Conservation (phyloP, 2,329 filamentous ascomycete genomes). For the Colletotrichum noveboracense region DNA sequence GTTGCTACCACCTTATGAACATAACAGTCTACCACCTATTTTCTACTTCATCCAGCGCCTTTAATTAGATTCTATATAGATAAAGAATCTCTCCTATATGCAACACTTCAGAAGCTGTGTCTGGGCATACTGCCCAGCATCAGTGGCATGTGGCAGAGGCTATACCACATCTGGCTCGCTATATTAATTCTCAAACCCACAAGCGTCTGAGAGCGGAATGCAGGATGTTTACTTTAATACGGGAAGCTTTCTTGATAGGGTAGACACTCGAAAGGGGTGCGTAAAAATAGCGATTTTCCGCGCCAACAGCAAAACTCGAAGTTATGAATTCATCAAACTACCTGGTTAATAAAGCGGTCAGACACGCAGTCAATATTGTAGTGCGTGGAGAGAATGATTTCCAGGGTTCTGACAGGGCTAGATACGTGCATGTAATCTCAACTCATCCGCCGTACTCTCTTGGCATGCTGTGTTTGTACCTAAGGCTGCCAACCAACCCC, state of each 20-base stretch:
- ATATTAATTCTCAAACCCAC: background rate
- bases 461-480: no score
- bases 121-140: background rate
- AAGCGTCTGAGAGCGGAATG: background rate
- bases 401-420: no score
- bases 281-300: no score
- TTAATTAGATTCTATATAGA: background rate
- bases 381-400: no score
- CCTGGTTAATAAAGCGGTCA: no score
- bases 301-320: no score
- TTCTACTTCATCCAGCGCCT: background rate
- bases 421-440: no score
- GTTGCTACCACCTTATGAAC: background rate
- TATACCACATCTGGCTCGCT: background rate
- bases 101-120: background rate
- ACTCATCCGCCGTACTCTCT: no score
- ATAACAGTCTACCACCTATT: background rate
- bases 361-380: no score
- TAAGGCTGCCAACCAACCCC: no score
- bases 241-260: background rate
- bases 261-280: background rate
- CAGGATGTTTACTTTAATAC: background rate
- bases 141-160: accelerated
- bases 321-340: no score
- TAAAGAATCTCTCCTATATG: background rate